Base-by-base conservation (phyloP, 441 rosid species). In the Euphorbia schlechtendalii region DNA sequence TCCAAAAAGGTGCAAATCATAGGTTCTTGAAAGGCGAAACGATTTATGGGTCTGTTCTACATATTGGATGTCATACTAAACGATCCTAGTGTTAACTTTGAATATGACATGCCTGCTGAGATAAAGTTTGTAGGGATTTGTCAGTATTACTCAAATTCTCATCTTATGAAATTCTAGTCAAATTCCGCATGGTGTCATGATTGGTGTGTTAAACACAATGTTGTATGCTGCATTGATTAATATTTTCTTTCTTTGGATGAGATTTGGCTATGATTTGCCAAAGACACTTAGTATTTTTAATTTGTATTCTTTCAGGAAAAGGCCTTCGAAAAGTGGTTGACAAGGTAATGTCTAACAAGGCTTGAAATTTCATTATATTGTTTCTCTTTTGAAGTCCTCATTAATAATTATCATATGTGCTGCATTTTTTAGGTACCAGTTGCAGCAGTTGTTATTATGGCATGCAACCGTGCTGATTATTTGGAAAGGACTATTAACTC, bases 381-480 rank as follows among this genome's bases (percentile, higher is more conserved):
- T 61, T 66, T 65, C 30, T 51, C 45, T 14, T 63, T 34, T 27
- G 40, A 17, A 68, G 25, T 36, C 62, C 14, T 32, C 34, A 59
- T 24, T 53, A 71, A 45, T 63, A n/a, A n/a, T n/a, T n/a, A 54
- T 53, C 58, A 60, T 45, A 56, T 73, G 70, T 69, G 13, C 73
- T 71, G 64, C 48, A 62, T 70, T 67, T 27, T 25, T 63, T 77
- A 94, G 97, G 78, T 51, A 52, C 92, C 88, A 3, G 74, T 90
- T 59, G 99, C 98, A 45, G 98, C 98, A 59, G 86, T 94, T 69
- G 96, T 94, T 66, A 81, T 91, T 74, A 94, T 94, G 98, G 98
- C 99, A 3, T 94, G 99, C 86, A 91, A 85, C 73, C 99, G 99
- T 45, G 98, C 98, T 59, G 97, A 94, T 81, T 94, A 94, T 84